Evolutionary conservation across 1,139 yeast genomes (phyloP), one percentile per base, ranked within the genome.

Genomic region (Yamadazyma pseudoaaseri): DNA sequence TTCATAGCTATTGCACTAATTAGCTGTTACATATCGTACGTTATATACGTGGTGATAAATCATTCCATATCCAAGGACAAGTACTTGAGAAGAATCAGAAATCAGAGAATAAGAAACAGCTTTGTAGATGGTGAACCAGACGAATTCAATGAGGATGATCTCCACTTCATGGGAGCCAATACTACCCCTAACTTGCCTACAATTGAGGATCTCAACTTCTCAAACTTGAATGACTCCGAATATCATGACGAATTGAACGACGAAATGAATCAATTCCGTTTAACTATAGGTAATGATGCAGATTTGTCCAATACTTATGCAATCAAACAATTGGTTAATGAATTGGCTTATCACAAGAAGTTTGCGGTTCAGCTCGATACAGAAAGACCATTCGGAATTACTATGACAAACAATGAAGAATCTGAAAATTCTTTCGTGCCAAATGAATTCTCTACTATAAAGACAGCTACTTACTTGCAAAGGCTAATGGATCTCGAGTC

Each of bases 1-100:
- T 38, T 59, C 44, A 74, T 73, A 38, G 74, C 85, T 42, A 36
- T 68, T 1, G 46, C 67, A 4, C 63, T 85, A 58, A 62, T 81
- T 2, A 49, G 50, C 1, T 51, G 78, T 3, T 85, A 85, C 49
- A 39, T 70, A 0, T 33, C 57, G 1, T 85, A 84, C 49, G 89
- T 83, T 3, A 33, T 60, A 1, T 63, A 75, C 25, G 69, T 65
- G 6, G 48, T 69, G 9, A 47, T 54, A 15, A 44, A 48, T 12
- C 71, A 65, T 43, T 54, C 67, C 0, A 35, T 47, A 3, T 44
- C 53, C 20, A 55, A 54, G 37, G 39, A 44, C 8, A 43, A 44
- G 20, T 47, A 54, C 2, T 43, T 47, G 10, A 48, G 43, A 20
- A 40, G 45, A 15, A 33, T 56, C 16, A 45, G 58, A 29, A 57